Percentiles rank a stretch among this genome's conserved stretches.
Conservation (phyloP, 164 flowering plant species). For the Platanus orientalis region DNA sequence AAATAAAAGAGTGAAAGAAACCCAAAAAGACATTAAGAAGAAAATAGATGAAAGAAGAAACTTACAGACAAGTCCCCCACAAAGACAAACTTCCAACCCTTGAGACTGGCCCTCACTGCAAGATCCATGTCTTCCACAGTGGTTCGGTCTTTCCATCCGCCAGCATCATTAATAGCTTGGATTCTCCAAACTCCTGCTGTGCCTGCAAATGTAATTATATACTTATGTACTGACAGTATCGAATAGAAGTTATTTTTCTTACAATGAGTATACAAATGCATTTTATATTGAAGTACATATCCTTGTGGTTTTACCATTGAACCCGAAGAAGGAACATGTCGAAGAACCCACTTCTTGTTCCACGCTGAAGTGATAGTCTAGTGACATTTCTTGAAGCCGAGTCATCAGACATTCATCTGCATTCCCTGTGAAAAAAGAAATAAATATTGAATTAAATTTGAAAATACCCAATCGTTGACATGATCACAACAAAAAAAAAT, state of each 20-base stretch:
- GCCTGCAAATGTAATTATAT: conserved; percentile 29
- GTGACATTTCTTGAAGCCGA: conserved; percentile 65
- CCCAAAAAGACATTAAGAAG: neutral
- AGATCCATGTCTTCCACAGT: conserved; percentile 83
- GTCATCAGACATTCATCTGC: conserved; percentile 69
- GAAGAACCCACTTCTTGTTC: conserved; percentile 82
- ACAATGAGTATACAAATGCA: too few species aligned
- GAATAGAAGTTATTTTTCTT: neutral
- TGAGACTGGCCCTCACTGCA: conserved; percentile 71
- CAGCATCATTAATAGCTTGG: conserved; percentile 56
- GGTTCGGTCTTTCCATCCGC: conserved; percentile 81
- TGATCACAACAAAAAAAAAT: too few species aligned
- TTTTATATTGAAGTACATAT: neutral
- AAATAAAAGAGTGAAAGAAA: neutral
- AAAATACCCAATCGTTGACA: too few species aligned
- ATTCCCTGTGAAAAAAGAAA: conserved; percentile 32
- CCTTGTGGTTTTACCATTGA: conserved; percentile 42
- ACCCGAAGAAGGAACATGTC: conserved; percentile 62
- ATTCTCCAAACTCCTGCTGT: conserved; percentile 75
- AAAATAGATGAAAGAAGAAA: neutral
- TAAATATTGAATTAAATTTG: neutral
- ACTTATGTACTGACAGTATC: neutral
- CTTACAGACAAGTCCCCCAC: conserved; percentile 49
- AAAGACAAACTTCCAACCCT: conserved; percentile 68
- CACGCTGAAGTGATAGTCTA: conserved; percentile 64